Conservation (phyloP, 2,329 filamentous ascomycete species). For the Alternaria brassicae region DNA sequence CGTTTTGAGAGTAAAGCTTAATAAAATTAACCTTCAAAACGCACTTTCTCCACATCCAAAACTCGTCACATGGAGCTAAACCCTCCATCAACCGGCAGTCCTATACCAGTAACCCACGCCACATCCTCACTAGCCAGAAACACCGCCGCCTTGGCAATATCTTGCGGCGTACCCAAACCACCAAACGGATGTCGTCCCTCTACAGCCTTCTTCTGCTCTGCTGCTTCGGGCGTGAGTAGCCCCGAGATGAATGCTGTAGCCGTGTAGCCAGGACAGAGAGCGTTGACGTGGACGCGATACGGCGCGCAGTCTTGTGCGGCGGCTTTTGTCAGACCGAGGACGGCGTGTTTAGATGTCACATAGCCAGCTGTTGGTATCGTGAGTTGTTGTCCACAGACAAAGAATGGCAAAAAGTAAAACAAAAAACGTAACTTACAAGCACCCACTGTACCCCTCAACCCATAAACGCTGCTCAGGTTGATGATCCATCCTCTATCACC, state of each 20-base stretch:
- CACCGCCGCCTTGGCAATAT: constrained; percentile 51
- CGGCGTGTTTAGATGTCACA: constrained; percentile 59
- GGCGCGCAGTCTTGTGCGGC: constrained; percentile 60
- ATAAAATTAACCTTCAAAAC: not conserved
- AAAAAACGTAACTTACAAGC: constrained; percentile 30
- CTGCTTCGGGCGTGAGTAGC: constrained; percentile 20
- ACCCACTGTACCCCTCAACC: constrained; percentile 48
- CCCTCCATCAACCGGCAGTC: constrained; percentile 57
- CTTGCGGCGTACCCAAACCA: constrained; percentile 40
- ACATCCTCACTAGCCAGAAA: constrained; percentile 58
- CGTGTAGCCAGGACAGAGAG: constrained; percentile 60
- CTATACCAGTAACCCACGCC: constrained; percentile 55
- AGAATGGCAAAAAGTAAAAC: not conserved
- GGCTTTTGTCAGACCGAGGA: constrained; percentile 58
- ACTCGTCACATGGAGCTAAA: constrained; percentile 41
- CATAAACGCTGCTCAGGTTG: constrained; percentile 62
- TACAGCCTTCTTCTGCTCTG: constrained; percentile 11
- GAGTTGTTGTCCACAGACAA: not conserved
- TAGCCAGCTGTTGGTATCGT: constrained; percentile 42
- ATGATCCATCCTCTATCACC: constrained; percentile 60
- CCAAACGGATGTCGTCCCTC: constrained; percentile 39
- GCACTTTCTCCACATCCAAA: too few species aligned
- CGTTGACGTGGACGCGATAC: constrained; percentile 61
- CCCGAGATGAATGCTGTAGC: constrained; percentile 37
- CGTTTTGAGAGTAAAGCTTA: too few species aligned